These are phyloP conservation scores for Pyropia yezoensis DNA, from an alignment of 23 red algal species.

Conservation along the genomic window DNA sequence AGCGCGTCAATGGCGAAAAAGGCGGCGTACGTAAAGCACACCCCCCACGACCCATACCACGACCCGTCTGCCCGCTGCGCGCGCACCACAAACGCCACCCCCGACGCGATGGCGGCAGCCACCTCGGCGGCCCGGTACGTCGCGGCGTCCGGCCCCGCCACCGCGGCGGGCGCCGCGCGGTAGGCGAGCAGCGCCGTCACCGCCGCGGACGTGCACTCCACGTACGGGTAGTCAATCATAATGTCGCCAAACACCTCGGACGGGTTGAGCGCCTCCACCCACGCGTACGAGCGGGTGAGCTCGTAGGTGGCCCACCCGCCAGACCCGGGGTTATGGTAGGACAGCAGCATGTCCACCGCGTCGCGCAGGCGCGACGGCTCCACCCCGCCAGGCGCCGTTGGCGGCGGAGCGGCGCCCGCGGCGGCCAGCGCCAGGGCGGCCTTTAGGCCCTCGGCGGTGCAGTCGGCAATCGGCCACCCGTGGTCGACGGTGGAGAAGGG, in stretches of 20 bases:
- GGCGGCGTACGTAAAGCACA: conserved; percentile 94
- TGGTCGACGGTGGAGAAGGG: conserved; percentile 96
- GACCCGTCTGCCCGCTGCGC: conserved; percentile 84
- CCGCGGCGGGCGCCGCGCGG: neutral
- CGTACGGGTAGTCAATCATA: conserved; percentile 97
- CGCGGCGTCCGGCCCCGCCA: too few species aligned
- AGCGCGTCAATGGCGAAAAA: conserved; percentile 96
- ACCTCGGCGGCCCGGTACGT: conserved; percentile 51
- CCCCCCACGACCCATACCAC: conserved; percentile 97
- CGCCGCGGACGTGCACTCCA: conserved; percentile 84
- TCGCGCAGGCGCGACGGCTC: conserved; percentile 30
- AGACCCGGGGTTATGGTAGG: conserved; percentile 69
- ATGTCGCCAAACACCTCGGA: conserved; percentile 99
- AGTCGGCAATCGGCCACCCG: conserved; percentile 99
- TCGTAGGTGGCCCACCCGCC: conserved; percentile 99
- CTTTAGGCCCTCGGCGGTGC: conserved; percentile 88
- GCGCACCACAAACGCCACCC: conserved; percentile 46
- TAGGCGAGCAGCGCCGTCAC: conserved; percentile 75
- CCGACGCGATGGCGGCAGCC: conserved; percentile 39
- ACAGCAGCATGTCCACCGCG: conserved; percentile 75
- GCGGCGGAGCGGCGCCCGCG: conserved; percentile 5
- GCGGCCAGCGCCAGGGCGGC: conserved; percentile 60
- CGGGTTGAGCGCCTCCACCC: conserved; percentile 94
- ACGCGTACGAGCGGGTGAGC: conserved; percentile 62
- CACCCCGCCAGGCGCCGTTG: neutral